Percentiles rank a stretch among this genome's conserved stretches.
These are phyloP conservation scores for Moringa oleifera DNA, from an alignment of 345 rosid genomes.

Conservation along the genomic window DNA sequence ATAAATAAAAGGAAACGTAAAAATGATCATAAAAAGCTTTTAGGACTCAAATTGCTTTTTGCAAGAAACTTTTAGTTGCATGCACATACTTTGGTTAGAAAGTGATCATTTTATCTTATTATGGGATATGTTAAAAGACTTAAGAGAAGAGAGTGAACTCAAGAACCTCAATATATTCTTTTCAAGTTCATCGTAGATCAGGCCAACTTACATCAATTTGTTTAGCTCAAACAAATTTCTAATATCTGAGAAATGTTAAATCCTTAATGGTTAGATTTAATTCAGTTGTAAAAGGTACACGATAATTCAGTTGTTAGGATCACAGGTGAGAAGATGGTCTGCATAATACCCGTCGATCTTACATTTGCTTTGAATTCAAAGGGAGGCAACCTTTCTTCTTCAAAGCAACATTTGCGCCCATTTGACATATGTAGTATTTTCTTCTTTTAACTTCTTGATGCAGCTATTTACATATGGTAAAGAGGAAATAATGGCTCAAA, in stretches of 20 bases:
- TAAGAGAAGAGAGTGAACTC: conserved; percentile 4
- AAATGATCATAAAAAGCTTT: too few species aligned
- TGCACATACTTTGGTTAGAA: too few species aligned
- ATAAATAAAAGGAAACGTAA: too few species aligned
- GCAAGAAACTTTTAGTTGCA: too few species aligned
- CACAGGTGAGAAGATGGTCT: background rate
- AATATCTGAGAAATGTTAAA: background rate
- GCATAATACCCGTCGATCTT: background rate
- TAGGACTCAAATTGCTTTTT: too few species aligned
- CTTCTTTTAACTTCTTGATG: too few species aligned
- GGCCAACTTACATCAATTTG: background rate
- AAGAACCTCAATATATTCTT: conserved; percentile 9
- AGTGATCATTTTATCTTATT: background rate
- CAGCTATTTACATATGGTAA: too few species aligned
- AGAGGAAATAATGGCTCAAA: too few species aligned
- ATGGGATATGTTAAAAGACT: background rate
- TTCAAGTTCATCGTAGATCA: background rate
- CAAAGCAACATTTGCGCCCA: conserved; percentile 11
- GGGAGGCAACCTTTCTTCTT: conserved; percentile 15
- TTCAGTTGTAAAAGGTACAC: conserved; percentile 7
- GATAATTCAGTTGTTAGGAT: background rate
- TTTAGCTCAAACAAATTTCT: background rate
- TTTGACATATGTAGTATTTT: too few species aligned
- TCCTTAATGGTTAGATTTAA: too few species aligned
- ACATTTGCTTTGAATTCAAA: conserved; percentile 8